Percentiles rank a stretch among this genome's conserved stretches.
Evolutionary conservation across 2,329 filamentous ascomycete species (phyloP).

Genomic region (Alternaria metachromatica): DNA sequence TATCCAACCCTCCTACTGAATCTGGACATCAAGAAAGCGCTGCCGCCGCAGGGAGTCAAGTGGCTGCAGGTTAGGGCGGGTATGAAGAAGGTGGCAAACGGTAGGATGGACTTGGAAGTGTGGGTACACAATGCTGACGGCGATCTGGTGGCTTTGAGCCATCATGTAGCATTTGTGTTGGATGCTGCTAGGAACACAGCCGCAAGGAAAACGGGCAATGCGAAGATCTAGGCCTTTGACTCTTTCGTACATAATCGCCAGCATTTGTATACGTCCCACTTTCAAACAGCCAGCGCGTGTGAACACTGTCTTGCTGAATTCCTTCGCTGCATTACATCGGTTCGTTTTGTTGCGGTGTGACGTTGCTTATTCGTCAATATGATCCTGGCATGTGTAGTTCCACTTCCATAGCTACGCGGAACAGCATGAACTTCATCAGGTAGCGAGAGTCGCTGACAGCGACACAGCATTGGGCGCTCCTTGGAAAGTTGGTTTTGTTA

Average conservation of each 20-base stretch:
- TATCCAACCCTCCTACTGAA: slow-evolving; percentile 79
- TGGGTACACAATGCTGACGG: slow-evolving; percentile 68
- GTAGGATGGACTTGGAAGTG: slow-evolving; percentile 77
- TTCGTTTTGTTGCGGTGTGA: not conserved
- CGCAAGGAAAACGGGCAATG: slow-evolving; percentile 52
- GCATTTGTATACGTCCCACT: not conserved
- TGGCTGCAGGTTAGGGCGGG: slow-evolving; percentile 73
- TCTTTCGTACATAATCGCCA: not conserved
- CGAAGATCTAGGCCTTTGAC: slow-evolving; percentile 40
- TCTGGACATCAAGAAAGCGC: slow-evolving; percentile 75
- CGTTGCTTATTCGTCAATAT: not conserved
- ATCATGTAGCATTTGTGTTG: slow-evolving; percentile 71
- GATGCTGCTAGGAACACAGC: slow-evolving; percentile 69
- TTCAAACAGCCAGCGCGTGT: not conserved
- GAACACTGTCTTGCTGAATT: not conserved
- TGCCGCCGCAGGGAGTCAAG: slow-evolving; percentile 72
- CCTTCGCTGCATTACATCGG: not conserved
- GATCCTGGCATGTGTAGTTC: not conserved
- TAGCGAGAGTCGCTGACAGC: not conserved
- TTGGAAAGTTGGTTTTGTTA: not conserved
- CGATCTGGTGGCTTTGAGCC: slow-evolving; percentile 70
- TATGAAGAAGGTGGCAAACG: slow-evolving; percentile 72
- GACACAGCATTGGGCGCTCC: not conserved
- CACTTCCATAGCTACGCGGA: not conserved
- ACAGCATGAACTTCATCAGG: not conserved